Evolutionary conservation across 1,284 basidiomycete genomes (phyloP).

Genomic region (Irpex lacteus): DNA sequence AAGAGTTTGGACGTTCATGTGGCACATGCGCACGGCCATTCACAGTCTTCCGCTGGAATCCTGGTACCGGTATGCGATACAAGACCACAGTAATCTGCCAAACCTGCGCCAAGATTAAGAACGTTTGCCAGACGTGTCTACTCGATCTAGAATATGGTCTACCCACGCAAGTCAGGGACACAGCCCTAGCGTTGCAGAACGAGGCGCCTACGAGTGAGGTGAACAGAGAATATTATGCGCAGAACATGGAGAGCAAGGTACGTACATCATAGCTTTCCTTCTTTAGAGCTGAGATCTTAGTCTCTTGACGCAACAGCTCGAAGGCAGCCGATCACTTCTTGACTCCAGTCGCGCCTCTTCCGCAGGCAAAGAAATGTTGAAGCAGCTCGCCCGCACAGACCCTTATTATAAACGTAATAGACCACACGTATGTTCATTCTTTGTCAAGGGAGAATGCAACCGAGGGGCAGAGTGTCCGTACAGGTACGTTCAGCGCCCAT

Average conservation of each 20-base stretch:
- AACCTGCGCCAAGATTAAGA: conserved; percentile 98
- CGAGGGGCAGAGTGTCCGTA: conserved; percentile 93
- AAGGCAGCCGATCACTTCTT: conserved; percentile 64
- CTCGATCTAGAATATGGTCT: conserved; percentile 95
- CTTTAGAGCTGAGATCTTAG: not conserved
- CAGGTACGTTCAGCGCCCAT: conserved; percentile 40
- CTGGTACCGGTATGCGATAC: conserved; percentile 89
- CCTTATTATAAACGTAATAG: conserved; percentile 97
- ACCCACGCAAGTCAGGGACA: conserved; percentile 96
- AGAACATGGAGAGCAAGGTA: conserved; percentile 92
- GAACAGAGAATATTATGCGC: conserved; percentile 96
- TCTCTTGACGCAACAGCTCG: conserved; percentile 42
- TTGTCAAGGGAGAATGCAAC: conserved; percentile 91
- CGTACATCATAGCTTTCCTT: conserved; percentile 20
- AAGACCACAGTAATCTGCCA: conserved; percentile 99
- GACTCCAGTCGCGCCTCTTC: conserved; percentile 69
- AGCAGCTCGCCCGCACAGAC: conserved; percentile 89
- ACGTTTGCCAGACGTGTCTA: conserved; percentile 97
- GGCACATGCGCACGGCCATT: conserved; percentile 95
- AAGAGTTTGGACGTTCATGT: conserved; percentile 94
- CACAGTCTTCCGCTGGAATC: conserved; percentile 98
- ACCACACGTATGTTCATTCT: conserved; percentile 95
- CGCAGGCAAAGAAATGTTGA: conserved; percentile 94
- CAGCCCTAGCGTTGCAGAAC: conserved; percentile 84
- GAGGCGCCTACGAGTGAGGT: conserved; percentile 94